Base-by-base conservation (phyloP, 2,329 filamentous ascomycete genomes). In the Atkinsonella hypoxylon region DNA sequence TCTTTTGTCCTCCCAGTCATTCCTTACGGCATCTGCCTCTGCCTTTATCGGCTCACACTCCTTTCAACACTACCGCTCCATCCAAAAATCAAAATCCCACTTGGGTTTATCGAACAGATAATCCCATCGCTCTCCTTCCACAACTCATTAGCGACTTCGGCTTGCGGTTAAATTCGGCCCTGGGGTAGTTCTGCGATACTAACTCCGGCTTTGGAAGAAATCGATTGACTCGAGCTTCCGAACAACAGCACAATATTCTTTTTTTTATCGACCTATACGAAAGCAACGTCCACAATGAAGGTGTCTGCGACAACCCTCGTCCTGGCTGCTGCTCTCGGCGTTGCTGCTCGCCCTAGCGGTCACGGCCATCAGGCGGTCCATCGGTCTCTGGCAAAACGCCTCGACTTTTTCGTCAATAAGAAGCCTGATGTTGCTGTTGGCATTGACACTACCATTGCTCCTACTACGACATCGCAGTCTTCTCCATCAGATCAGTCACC, bases 261-360 rank as follows among this genome's bases (percentile, higher is more conserved):
- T 15, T 20, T 18, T 15, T 20, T 26, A 12, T 13, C 13, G 1
- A 5, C 6, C 18, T 32, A 36, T 6, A 30, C 20, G 18, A 31
- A 26, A n/a, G 12, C 46, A 51, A 52, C 34, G 34, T 31, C 18
- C 56, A 68, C 55, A 48, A 72, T 73, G 70, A 72, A 72, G 65
- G 60, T 71, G 61, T 64, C 69, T 30, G 53, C 64, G 20, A 59
- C 68, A 50, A 54, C 65, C 42, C 45, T 70, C 50, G 34, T 69
- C 52, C 59, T 71, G 51, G 64, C 67, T 54, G 65, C 68, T 56
- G 69, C 67, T 61, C 57, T 71, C 46, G 67, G 69, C 58, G 70
- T 61, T 51, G 62, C 67, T 53, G 69, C 70, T 49, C 67, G 67
- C 60, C 70, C 70, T 52, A 70, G 66, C 53, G 61, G 62, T 49